phyloP scores from a whole-genome alignment of 495 filamentous ascomycete species.

The Talaromyces proteolyticus region DNA sequence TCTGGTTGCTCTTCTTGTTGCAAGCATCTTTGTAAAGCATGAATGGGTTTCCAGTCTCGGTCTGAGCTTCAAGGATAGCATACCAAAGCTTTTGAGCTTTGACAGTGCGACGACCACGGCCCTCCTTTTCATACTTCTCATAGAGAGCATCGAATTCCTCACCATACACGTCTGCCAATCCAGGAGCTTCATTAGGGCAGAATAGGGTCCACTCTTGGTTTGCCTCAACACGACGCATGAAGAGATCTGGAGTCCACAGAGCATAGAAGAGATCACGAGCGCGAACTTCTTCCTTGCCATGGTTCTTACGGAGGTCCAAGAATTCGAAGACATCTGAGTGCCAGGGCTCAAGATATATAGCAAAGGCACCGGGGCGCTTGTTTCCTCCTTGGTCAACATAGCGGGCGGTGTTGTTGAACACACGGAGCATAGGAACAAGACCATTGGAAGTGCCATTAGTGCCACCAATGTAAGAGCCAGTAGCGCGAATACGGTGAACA shows the following conservation, averaged over 20 bases:
- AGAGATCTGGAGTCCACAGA: conserved; percentile 96
- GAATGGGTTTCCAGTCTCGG: conserved; percentile 97
- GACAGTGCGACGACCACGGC: conserved; percentile 79
- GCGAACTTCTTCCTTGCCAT: conserved; percentile 96
- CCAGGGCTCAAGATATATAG: conserved; percentile 99
- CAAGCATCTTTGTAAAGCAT: conserved; percentile 99
- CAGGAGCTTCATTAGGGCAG: conserved; percentile 93
- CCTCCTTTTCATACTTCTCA: conserved; percentile 87
- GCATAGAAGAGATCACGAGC: conserved; percentile 97
- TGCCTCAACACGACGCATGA: conserved; percentile 98
- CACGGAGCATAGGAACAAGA: conserved; percentile 93
- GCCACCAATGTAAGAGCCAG: conserved; percentile 93
- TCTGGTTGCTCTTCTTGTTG: conserved; percentile 99
- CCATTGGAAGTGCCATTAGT: conserved; percentile 98
- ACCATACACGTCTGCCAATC: conserved; percentile 92
- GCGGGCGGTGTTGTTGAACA: conserved; percentile 97
- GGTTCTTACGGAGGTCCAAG: conserved; percentile 97
- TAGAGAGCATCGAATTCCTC: conserved; percentile 96
- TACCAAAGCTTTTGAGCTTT: conserved; percentile 99
- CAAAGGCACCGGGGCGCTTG: conserved; percentile 97
- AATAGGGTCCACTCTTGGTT: conserved; percentile 96
- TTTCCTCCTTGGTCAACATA: conserved; percentile 99
- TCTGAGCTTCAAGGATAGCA: conserved; percentile 93
- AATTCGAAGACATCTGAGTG: conserved; percentile 97
- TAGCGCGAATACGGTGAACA: conserved; percentile 91